Evolutionary conservation across 2,329 filamentous ascomycete species (phyloP).

Genomic region (Exophiala sp.): DNA sequence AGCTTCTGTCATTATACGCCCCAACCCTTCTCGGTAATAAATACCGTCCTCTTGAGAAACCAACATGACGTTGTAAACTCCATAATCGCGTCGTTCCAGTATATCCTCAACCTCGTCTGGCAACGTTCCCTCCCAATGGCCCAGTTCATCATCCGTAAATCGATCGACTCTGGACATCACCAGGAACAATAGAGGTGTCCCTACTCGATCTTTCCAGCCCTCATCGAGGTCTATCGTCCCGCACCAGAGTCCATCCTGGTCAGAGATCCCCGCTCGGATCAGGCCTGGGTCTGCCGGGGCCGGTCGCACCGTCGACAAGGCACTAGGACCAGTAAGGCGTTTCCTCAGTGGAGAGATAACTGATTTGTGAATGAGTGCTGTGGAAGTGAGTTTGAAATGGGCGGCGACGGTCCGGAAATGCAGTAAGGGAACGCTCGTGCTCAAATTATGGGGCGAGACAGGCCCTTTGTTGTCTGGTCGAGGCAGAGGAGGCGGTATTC

Average conservation of each 20-base stretch:
- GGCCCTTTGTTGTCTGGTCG: conserved; percentile 13
- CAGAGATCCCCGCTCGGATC: conserved; percentile 27
- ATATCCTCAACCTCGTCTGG: conserved; percentile 26
- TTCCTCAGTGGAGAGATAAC: conserved; percentile 28
- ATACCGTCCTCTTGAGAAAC: conserved; percentile 23
- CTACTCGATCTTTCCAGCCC: conserved; percentile 18
- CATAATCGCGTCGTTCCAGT: conserved; percentile 20
- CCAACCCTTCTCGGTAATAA: conserved; percentile 27
- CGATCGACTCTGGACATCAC: conserved; percentile 26
- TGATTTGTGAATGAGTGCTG: conserved; percentile 25
- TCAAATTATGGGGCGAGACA: conserved; percentile 17
- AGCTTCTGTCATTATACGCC: conserved; percentile 24
- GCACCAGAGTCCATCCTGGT: conserved; percentile 26
- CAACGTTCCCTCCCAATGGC: conserved; percentile 23
- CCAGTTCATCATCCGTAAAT: conserved; percentile 28
- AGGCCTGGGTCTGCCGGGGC: conserved; percentile 28
- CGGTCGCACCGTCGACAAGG: conserved; percentile 27
- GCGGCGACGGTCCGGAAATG: conserved; percentile 26
- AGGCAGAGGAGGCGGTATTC: conserved; percentile 23
- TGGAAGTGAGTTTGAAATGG: conserved; percentile 22
- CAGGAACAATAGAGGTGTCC: conserved; percentile 24
- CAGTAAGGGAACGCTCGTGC: conserved; percentile 20
- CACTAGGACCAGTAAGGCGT: conserved; percentile 28
- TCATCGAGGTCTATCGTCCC: conserved; percentile 28
- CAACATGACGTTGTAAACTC: conserved; percentile 28